phyloP scores from a whole-genome alignment of 306 rosid genomes.

The Acacia acuminata region DNA sequence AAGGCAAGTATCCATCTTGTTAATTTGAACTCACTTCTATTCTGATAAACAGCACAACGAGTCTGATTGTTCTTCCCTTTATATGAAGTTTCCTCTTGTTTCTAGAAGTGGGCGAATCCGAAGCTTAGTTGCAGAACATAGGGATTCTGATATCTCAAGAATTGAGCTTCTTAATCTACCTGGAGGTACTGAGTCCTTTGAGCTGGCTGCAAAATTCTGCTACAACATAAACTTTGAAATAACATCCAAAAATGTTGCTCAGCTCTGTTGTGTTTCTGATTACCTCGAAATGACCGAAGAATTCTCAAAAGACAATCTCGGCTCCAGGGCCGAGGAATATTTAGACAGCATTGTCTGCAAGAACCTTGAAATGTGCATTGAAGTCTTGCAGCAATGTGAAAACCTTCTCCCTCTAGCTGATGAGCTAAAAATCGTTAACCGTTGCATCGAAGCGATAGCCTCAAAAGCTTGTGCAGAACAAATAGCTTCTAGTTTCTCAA shows the following conservation, averaged over 20 bases:
- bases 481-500: slow-evolving; percentile 75
- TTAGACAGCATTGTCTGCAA: slow-evolving; percentile 60
- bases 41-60: background rate
- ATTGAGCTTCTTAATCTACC: slow-evolving; percentile 71
- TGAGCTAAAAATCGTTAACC: slow-evolving; percentile 58
- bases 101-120: slow-evolving; percentile 77
- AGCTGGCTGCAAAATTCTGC: slow-evolving; percentile 26
- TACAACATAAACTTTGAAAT: slow-evolving; percentile 77
- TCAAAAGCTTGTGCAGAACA: slow-evolving; percentile 76
- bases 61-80: slow-evolving; percentile 1
- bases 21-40: background rate
- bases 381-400: slow-evolving; percentile 73
- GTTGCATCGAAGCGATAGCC: slow-evolving; percentile 73
- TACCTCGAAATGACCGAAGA: slow-evolving; percentile 75
- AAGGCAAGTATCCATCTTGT: slow-evolving; percentile 43
- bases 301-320: slow-evolving; percentile 63
- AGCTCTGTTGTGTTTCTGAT: slow-evolving; percentile 60
- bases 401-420: slow-evolving; percentile 62
- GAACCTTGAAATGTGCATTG: slow-evolving; percentile 69
- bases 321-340: slow-evolving; percentile 61
- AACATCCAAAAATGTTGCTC: slow-evolving; percentile 61
- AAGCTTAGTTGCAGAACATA: slow-evolving; percentile 64
- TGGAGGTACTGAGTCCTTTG: slow-evolving; percentile 65
- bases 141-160: slow-evolving; percentile 62
- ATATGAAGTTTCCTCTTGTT: slow-evolving; percentile 70